These are phyloP conservation scores for Eutrema salsugineum DNA, from an alignment of 441 rosid genomes.

Conservation along the genomic window DNA sequence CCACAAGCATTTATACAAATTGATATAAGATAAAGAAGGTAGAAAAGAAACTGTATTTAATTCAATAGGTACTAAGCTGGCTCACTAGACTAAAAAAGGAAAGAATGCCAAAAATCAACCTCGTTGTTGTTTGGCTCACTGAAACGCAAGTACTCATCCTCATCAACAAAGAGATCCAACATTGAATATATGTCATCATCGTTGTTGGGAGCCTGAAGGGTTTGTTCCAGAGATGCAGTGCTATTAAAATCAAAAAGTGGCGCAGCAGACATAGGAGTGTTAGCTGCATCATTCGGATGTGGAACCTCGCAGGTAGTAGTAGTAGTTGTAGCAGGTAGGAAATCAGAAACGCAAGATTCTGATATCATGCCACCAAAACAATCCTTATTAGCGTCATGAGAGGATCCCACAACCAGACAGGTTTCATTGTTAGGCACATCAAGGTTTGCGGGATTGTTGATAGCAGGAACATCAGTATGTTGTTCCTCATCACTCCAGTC, in stretches of 20 bases:
- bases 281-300: background rate
- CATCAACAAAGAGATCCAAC: slow-evolving; percentile 32
- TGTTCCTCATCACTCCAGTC: slow-evolving; percentile 68
- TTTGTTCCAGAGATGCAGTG: background rate
- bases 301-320: slow-evolving; percentile 23
- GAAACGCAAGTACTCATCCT: background rate
- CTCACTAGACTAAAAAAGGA: background rate
- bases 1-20: background rate
- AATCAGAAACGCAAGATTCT: slow-evolving; percentile 24
- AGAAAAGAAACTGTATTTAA: background rate
- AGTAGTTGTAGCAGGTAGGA: background rate
- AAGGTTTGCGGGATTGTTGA: background rate
- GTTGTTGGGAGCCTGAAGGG: slow-evolving; percentile 8
- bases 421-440: slow-evolving; percentile 1
- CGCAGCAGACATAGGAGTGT: slow-evolving; percentile 9
- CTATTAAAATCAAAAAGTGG: background rate
- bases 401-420: slow-evolving; percentile 13
- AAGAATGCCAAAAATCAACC: slow-evolving; percentile 28
- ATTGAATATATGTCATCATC: slow-evolving; percentile 28
- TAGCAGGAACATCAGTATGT: background rate
- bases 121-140: slow-evolving; percentile 18
- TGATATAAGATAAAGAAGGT: background rate
- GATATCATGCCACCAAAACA: slow-evolving; percentile 28
- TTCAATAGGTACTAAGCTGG: background rate
- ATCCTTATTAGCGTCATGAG: slow-evolving; percentile 7